Conservation (phyloP, 75 land plant species). For the Pinus tabuliformis region DNA sequence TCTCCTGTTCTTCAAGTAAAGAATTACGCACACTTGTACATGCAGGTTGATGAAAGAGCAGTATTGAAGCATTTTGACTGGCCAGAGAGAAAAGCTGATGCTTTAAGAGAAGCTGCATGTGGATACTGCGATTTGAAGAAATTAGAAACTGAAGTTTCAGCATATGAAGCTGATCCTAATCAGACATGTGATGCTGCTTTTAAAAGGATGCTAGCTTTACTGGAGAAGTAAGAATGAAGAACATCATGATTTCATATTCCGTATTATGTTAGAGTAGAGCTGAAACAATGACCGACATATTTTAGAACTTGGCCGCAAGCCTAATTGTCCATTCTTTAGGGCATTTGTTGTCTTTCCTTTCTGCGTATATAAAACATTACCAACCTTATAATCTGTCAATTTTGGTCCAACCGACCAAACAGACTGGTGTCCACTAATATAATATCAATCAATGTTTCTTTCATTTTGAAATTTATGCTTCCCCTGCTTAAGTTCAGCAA, state of each 20-base stretch:
- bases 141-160: constrained; percentile 50
- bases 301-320: neutral
- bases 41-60: constrained; percentile 86
- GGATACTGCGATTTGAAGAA: constrained; percentile 71
- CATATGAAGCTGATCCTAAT: constrained; percentile 39
- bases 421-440: neutral
- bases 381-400: neutral
- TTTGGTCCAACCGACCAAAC: neutral
- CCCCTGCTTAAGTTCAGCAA: neutral
- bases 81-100: constrained; percentile 93
- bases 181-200: constrained; percentile 31
- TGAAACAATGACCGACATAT: neutral
- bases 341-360: neutral
- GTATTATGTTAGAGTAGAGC: neutral
- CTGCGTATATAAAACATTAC: neutral
- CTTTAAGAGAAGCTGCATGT: constrained; percentile 80
- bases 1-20: neutral
- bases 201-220: constrained; percentile 49
- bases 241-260: no score
- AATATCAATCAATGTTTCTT: neutral
- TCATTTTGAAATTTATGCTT: neutral
- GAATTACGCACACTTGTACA: no score
- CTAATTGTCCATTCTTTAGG: neutral
- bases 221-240: constrained; percentile 67
- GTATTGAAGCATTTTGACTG: constrained; percentile 91